Base-by-base conservation (phyloP, 768 basidiomycete species). In the Podaxis carcinomalis region DNA sequence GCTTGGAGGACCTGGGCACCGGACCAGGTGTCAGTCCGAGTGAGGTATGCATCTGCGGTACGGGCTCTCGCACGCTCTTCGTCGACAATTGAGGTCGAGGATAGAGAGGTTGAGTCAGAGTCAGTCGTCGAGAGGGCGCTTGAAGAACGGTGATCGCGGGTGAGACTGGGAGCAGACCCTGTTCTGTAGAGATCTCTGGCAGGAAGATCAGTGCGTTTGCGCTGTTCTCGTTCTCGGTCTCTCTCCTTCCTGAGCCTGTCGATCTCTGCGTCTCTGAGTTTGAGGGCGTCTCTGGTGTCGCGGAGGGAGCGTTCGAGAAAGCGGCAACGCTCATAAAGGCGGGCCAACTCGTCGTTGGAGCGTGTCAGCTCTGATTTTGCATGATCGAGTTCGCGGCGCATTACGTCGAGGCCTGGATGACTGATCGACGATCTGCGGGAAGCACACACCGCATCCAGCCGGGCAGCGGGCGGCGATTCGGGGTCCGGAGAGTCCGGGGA, bases 1-100 rank as follows among this genome's bases (percentile, higher is more conserved):
- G 88, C 85, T 68, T 92, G 89, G 51, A 92, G 81, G 69, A 92
- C 80, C 69, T 90, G 88, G 1, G 88, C 85, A 11, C 90, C 90
- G 1, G 89, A 89, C 87, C 86, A 89, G 32, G 72, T 75, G 71
- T 92, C 90, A 35, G 83, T 85, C 62, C 89, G 86, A 14, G 88
- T 89, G 74, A 91, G 79, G 71, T 86, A 91, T 21, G 79, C 76
- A 68, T 91, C 90, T 58, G 77, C 72, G 67, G 84, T 83, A 60
- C 82, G 83, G 42, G 75, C 64, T 36, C 85, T 83, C 11, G 86
- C 87, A 10, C 76, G 77, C 46, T 83, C 81, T 72, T 90, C 87
- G 32, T 84, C 77, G 44, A 67, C 54, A 39, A 58, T 56, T 53
- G 64, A 44, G 25, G 66, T 62, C 2, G 62, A 61, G 14, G 61